Conservation (phyloP, 495 filamentous ascomycete genomes). For the Hypoxylon subgilvum region DNA sequence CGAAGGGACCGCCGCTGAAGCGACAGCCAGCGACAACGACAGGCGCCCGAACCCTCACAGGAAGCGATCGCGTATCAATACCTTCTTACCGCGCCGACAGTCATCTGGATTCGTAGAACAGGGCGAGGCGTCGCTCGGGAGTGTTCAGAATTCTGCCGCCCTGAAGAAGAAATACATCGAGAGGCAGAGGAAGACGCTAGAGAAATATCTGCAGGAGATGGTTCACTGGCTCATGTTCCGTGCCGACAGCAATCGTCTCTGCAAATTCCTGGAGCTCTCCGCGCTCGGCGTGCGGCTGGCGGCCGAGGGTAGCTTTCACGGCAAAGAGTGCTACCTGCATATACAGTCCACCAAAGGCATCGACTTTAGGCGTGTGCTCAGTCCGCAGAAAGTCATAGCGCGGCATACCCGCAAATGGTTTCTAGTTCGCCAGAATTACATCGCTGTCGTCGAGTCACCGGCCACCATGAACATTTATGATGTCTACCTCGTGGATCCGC, state of each 20-base stretch:
- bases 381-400: slow-evolving; percentile 73
- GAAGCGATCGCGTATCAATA: slow-evolving; percentile 71
- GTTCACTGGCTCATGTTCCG: slow-evolving; percentile 94
- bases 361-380: slow-evolving; percentile 83
- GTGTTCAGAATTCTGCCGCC: slow-evolving; percentile 38
- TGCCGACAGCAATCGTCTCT: slow-evolving; percentile 91
- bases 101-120: slow-evolving; percentile 46
- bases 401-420: slow-evolving; percentile 96
- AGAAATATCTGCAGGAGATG: slow-evolving; percentile 91
- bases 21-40: slow-evolving; percentile 49
- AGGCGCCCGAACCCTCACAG: slow-evolving; percentile 53
- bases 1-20: slow-evolving; percentile 50
- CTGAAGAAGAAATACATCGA: slow-evolving; percentile 57
- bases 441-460: slow-evolving; percentile 96
- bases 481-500: slow-evolving; percentile 89
- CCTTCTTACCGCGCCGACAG: slow-evolving; percentile 56
- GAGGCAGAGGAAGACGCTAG: slow-evolving; percentile 83
- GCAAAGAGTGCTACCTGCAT: slow-evolving; percentile 93
- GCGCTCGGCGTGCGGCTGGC: slow-evolving; percentile 93
- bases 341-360: slow-evolving; percentile 90
- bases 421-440: slow-evolving; percentile 93
- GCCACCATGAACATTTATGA: slow-evolving; percentile 99
- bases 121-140: slow-evolving; percentile 35
- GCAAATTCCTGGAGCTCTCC: slow-evolving; percentile 94
- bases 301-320: slow-evolving; percentile 94